Evolutionary conservation across 2,329 filamentous ascomycete genomes (phyloP).

Genomic region (Escovopsis sp.): DNA sequence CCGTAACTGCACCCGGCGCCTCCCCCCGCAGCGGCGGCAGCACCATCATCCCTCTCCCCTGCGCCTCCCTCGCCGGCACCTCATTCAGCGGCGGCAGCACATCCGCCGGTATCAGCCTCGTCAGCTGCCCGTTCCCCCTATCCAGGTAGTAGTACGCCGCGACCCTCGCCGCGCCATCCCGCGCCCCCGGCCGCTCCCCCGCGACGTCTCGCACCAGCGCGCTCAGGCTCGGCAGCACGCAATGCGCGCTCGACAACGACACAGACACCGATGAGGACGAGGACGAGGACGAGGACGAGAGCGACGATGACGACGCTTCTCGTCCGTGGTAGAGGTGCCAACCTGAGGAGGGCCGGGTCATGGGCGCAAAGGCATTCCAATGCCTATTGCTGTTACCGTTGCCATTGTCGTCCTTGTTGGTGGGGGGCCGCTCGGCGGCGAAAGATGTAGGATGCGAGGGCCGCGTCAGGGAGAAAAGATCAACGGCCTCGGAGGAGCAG

Average conservation of each 20-base stretch:
- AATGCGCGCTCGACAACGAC: no score
- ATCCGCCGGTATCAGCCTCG: conserved; percentile 40
- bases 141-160: conserved; percentile 43
- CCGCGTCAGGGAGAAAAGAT: neutral
- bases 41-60: conserved; percentile 28
- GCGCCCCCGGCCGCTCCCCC: neutral
- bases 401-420: no score
- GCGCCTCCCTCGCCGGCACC: conserved; percentile 26
- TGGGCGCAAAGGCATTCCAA: no score
- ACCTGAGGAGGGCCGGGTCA: neutral
- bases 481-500: conserved; percentile 2
- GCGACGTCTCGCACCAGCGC: neutral
- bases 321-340: conserved; percentile 1
- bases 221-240: neutral
- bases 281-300: neutral
- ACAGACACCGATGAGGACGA: neutral
- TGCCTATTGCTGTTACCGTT: no score
- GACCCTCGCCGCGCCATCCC: conserved; percentile 19
- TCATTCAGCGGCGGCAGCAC: conserved; percentile 29
- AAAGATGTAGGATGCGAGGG: no score
- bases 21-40: conserved; percentile 25
- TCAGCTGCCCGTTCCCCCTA: conserved; percentile 36
- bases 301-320: neutral
- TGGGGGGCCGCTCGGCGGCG: no score
- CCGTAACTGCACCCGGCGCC: conserved; percentile 19